phyloP scores from a whole-genome alignment of 2,329 filamentous ascomycete genomes.

The Sarocladium kiliense region DNA sequence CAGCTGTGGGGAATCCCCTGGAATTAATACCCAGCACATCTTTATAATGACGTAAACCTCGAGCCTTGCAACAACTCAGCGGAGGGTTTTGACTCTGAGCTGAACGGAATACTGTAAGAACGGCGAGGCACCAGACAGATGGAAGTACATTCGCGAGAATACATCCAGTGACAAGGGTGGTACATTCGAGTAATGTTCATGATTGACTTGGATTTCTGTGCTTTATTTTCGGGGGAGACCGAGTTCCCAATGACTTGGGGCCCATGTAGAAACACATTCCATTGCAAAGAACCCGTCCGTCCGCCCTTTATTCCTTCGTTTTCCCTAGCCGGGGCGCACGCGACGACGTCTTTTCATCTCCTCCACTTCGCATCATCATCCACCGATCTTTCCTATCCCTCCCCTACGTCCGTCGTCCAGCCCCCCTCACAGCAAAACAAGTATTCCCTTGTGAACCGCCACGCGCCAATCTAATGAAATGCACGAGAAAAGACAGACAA shows the following conservation, averaged over 20 bases:
- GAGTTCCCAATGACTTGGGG: conserved; percentile 9
- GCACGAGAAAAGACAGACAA: conserved; percentile 43
- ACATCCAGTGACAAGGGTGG: not conserved
- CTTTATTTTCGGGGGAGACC: conserved; percentile 23
- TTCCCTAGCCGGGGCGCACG: conserved; percentile 7
- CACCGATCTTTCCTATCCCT: not conserved
- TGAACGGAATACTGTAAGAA: too few species aligned
- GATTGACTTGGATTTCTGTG: conserved; percentile 23
- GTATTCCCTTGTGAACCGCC: conserved; percentile 43
- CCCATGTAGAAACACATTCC: conserved; percentile 9
- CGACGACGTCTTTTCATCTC: conserved; percentile 8
- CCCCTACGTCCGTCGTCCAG: conserved; percentile 8
- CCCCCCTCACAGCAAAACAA: conserved; percentile 29
- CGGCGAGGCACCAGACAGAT: too few species aligned
- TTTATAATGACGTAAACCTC: too few species aligned
- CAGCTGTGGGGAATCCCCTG: too few species aligned
- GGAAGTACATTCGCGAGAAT: not conserved
- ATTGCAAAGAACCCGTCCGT: conserved; percentile 4
- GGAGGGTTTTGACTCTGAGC: too few species aligned
- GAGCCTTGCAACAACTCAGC: too few species aligned
- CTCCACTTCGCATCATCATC: not conserved
- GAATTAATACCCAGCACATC: too few species aligned
- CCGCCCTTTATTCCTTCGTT: conserved; percentile 8
- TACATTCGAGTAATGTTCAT: conserved; percentile 5
- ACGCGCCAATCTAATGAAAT: conserved; percentile 50